Evolutionary conservation across 352 stramenopile genomes (phyloP).

Genomic region (Phytophthora quininea): DNA sequence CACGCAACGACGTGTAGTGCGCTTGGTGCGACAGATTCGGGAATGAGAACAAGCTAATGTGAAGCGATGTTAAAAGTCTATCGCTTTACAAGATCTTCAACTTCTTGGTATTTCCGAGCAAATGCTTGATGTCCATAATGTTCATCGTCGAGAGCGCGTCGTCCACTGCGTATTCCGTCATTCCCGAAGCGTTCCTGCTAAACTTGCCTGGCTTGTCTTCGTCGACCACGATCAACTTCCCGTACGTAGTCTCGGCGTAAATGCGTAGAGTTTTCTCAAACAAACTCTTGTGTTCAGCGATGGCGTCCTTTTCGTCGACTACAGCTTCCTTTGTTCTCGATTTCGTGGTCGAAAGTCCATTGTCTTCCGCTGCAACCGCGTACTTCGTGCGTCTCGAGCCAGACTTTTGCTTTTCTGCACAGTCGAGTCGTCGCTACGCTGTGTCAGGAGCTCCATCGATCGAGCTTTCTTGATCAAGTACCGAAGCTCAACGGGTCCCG

Average conservation of each 20-base stretch:
- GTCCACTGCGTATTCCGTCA: conserved; percentile 41
- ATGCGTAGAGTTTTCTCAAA: conserved; percentile 50
- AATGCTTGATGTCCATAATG: conserved; percentile 61
- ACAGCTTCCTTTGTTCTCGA: neutral
- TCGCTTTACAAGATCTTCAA: conserved; percentile 35
- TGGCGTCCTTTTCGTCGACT: conserved; percentile 1
- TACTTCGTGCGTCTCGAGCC: conserved; percentile 15
- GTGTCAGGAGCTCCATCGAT: conserved; percentile 34
- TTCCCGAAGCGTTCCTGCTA: conserved; percentile 29
- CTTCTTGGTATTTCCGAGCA: conserved; percentile 56
- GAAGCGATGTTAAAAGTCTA: neutral
- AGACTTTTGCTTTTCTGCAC: neutral
- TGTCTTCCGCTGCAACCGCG: conserved; percentile 12
- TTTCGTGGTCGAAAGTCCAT: conserved; percentile 12
- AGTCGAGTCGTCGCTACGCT: conserved; percentile 6
- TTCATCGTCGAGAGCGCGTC: conserved; percentile 55
- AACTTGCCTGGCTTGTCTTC: conserved; percentile 33
- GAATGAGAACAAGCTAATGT: neutral
- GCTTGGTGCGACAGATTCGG: too few relatives aligned
- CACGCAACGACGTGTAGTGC: too few relatives aligned
- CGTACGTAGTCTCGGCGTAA: conserved; percentile 41
- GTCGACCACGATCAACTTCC: conserved; percentile 48
- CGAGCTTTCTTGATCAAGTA: conserved; percentile 45
- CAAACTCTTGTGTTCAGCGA: conserved; percentile 42
- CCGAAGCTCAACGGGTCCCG: conserved; percentile 33